These are phyloP conservation scores for Venustampulla echinocandica DNA, from an alignment of 495 filamentous ascomycete genomes.

Conservation along the genomic window DNA sequence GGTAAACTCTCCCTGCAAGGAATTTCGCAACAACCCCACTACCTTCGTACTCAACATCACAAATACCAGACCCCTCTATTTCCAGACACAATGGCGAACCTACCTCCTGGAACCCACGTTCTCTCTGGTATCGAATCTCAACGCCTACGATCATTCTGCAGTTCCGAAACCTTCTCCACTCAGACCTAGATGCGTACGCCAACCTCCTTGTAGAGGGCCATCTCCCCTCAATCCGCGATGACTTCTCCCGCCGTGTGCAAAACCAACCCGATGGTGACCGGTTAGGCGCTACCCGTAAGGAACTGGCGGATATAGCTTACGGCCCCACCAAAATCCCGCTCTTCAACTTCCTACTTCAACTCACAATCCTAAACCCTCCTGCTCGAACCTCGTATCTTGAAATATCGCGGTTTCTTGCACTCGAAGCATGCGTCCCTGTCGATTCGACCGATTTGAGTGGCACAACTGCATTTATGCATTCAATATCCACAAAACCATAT, in stretches of 20 bases:
- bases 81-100: not conserved
- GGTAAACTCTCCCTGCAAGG: too few relatives aligned
- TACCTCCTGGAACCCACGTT: not conserved
- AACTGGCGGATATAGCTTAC: not conserved
- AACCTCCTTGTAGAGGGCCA: not conserved
- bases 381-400: not conserved
- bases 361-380: constrained; percentile 3
- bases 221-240: not conserved
- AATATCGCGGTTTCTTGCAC: not conserved
- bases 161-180: not conserved
- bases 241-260: too few relatives aligned
- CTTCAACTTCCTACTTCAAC: constrained; percentile 6
- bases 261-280: not conserved
- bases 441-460: constrained; percentile 6
- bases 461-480: constrained; percentile 1
- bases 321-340: constrained; percentile 3
- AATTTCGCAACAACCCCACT: too few relatives aligned
- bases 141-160: not conserved
- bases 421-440: constrained; percentile 2
- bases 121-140: not conserved
- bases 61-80: too few relatives aligned
- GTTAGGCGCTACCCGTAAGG: not conserved
- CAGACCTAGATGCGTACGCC: constrained; percentile 4
- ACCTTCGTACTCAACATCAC: too few relatives aligned
- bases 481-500: constrained; percentile 9